These are phyloP conservation scores for Moesziomyces sp. DNA, from an alignment of 1,284 basidiomycete species.

Conservation along the genomic window DNA sequence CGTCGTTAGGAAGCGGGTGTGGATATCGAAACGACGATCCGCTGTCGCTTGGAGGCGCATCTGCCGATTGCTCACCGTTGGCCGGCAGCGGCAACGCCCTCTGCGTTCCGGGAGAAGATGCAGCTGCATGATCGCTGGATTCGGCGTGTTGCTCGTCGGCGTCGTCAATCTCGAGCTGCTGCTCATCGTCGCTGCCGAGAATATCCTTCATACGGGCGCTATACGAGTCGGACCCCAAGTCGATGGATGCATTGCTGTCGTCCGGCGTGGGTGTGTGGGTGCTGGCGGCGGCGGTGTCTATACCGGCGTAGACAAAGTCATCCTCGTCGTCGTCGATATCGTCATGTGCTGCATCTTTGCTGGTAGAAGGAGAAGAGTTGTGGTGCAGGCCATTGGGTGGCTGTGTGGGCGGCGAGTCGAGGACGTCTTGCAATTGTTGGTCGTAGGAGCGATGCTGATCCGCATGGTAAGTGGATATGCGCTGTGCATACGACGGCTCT, in stretches of 20 bases:
- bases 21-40: constrained; percentile 40
- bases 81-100: neutral
- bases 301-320: constrained; percentile 78
- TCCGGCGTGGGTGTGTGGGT: constrained; percentile 11
- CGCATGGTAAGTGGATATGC: constrained; percentile 13
- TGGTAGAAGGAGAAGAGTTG: neutral
- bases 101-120: constrained; percentile 25
- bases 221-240: constrained; percentile 42
- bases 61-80: constrained; percentile 15
- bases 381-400: neutral
- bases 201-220: constrained; percentile 51
- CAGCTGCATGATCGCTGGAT: neutral
- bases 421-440: constrained; percentile 30
- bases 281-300: constrained; percentile 69
- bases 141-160: neutral
- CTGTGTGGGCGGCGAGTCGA: constrained; percentile 11
- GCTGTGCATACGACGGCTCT: constrained; percentile 28
- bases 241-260: constrained; percentile 24
- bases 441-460: constrained; percentile 21
- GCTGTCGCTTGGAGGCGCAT: constrained; percentile 22
- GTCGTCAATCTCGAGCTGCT: neutral
- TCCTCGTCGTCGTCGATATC: constrained; percentile 73
- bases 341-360: neutral
- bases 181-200: constrained; percentile 50
- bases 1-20: constrained; percentile 26